phyloP scores from a whole-genome alignment of 345 rosid genomes.

The Carallia pectinifolia region DNA sequence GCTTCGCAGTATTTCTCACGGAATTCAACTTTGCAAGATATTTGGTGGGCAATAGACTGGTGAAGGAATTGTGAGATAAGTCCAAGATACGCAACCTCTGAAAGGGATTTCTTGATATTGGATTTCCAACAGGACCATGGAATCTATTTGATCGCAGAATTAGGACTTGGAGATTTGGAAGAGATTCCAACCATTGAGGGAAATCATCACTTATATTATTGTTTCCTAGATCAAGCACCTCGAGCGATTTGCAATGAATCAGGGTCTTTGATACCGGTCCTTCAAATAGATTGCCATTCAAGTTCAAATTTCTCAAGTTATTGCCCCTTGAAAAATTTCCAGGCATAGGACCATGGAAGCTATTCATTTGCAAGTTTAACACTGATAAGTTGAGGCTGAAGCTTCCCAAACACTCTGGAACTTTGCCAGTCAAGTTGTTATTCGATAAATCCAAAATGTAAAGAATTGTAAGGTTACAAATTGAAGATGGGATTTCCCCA shows the following conservation, averaged over 20 bases:
- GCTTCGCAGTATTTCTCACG: neutral
- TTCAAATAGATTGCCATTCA: constrained; percentile 5
- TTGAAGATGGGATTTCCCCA: constrained; percentile 18
- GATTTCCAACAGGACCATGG: constrained; percentile 1
- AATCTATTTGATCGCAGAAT: constrained; percentile 19
- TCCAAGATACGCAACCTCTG: constrained; percentile 11
- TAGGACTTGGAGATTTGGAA: constrained; percentile 5
- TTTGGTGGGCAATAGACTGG: neutral
- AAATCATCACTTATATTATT: neutral
- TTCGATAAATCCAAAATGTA: constrained; percentile 18
- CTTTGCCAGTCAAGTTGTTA: constrained; percentile 25
- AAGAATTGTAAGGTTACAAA: constrained; percentile 15
- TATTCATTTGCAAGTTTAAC: constrained; percentile 18
- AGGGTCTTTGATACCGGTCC: constrained; percentile 19
- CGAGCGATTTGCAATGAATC: constrained; percentile 3
- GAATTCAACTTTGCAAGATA: neutral
- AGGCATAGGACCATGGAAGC: constrained; percentile 20
- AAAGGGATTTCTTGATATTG: neutral
- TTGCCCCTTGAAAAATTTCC: neutral
- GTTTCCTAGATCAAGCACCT: constrained; percentile 18
- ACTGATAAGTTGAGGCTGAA: neutral
- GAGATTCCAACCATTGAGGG: constrained; percentile 15
- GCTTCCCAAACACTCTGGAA: constrained; percentile 25
- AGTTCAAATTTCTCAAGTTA: neutral
- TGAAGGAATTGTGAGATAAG: constrained; percentile 2